phyloP scores from a whole-genome alignment of 371 early-diverging fungal genomes.

The Lichtheimia corymbifera region DNA sequence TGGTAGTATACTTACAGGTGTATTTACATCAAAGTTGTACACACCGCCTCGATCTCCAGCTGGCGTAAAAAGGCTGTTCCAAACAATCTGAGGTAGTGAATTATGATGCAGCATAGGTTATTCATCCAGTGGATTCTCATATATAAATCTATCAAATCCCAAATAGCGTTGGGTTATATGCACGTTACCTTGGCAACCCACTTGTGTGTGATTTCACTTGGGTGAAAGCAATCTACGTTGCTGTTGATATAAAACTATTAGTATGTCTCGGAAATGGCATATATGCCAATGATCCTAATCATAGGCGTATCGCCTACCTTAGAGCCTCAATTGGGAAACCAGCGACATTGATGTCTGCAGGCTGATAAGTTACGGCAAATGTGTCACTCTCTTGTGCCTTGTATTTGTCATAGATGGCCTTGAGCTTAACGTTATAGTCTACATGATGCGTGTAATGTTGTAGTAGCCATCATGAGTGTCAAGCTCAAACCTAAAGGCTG shows the following conservation, averaged over 20 bases:
- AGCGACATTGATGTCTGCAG: conserved; percentile 6
- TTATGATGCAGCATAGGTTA: not conserved
- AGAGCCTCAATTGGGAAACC: conserved; percentile 13
- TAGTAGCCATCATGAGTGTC: too few species aligned
- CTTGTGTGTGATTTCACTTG: conserved; percentile 9
- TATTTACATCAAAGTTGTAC: not conserved
- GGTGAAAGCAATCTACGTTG: conserved; percentile 20
- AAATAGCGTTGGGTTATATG: not conserved
- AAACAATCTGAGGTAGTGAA: not conserved
- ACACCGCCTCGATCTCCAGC: not conserved
- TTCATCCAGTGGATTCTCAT: not conserved
- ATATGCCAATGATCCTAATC: not conserved
- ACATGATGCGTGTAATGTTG: too few species aligned
- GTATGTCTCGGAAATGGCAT: not conserved
- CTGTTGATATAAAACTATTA: not conserved
- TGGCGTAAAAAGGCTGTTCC: not conserved
- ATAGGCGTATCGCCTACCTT: conserved; percentile 1
- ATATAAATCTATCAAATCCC: not conserved
- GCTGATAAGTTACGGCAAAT: conserved; percentile 16
- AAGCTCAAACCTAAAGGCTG: not conserved
- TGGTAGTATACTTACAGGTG: not conserved
- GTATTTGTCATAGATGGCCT: conserved; percentile 14
- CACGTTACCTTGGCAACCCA: conserved; percentile 17
- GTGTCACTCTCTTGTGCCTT: conserved; percentile 7
- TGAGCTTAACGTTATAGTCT: conserved; percentile 14